phyloP scores from a whole-genome alignment of 1,284 basidiomycete species.

The Pisolithus thermaeus region DNA sequence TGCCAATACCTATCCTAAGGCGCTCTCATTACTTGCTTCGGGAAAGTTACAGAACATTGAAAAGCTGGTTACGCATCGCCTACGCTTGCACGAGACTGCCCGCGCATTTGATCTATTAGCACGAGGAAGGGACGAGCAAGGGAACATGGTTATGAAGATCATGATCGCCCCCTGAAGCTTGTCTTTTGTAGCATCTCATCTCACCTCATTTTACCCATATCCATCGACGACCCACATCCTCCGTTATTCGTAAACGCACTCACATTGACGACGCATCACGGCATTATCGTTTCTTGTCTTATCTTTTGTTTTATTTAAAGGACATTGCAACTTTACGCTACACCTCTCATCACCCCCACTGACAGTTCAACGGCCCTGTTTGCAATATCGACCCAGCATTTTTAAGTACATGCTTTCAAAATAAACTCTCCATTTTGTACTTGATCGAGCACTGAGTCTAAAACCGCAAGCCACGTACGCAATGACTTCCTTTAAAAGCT shows the following conservation, averaged over 20 bases:
- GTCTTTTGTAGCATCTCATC: neutral
- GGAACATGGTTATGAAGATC: conserved; percentile 81
- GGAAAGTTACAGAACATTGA: conserved; percentile 59
- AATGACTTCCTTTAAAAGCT: neutral
- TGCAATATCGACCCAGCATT: neutral
- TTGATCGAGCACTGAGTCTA: too few species aligned
- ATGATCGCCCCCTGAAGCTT: conserved; percentile 49
- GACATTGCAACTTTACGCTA: neutral
- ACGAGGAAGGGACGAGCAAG: conserved; percentile 70
- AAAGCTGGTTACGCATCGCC: conserved; percentile 79
- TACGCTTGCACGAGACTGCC: conserved; percentile 58
- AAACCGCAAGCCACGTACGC: neutral
- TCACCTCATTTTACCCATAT: neutral
- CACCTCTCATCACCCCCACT: neutral
- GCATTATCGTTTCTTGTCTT: neutral
- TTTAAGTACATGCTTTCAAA: neutral
- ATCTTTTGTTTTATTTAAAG: conserved; percentile 2
- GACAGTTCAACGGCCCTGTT: neutral
- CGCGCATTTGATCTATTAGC: conserved; percentile 78
- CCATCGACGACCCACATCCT: neutral
- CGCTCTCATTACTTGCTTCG: conserved; percentile 70
- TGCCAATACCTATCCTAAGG: conserved; percentile 83
- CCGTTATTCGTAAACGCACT: neutral
- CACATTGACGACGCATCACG: neutral
- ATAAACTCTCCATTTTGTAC: neutral